phyloP scores from a whole-genome alignment of 768 basidiomycete species.

The Guyanaporus albipodus region DNA sequence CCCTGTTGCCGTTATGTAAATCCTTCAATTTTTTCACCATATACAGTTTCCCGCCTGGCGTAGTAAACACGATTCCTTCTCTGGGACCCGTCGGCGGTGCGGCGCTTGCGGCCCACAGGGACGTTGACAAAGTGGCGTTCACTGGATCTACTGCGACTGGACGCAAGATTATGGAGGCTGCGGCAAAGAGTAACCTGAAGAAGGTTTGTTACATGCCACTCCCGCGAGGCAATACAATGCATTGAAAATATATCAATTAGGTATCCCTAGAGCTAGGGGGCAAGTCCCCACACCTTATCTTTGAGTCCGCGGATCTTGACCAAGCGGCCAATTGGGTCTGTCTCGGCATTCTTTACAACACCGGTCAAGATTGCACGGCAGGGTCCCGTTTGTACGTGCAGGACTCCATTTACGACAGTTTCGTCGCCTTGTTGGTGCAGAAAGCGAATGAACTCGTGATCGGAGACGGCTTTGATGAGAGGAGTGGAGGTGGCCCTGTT shows the following conservation, averaged over 20 bases:
- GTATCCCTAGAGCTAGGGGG: conserved; percentile 93
- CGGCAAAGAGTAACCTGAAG: conserved; percentile 91
- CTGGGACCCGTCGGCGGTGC: conserved; percentile 80
- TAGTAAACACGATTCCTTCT: conserved; percentile 85
- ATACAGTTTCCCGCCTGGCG: conserved; percentile 89
- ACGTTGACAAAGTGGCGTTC: conserved; percentile 93
- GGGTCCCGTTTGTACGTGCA: conserved; percentile 90
- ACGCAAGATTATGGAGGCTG: conserved; percentile 86
- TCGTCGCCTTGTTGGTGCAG: conserved; percentile 58
- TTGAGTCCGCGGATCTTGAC: conserved; percentile 88
- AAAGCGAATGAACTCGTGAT: conserved; percentile 69
- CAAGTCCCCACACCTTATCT: conserved; percentile 86
- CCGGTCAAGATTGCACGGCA: conserved; percentile 92
- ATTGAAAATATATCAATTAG: conserved; percentile 33
- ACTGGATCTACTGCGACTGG: conserved; percentile 91
- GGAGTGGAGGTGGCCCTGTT: conserved; percentile 76
- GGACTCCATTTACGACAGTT: conserved; percentile 82
- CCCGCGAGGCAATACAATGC: conserved; percentile 22
- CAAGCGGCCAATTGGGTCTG: conserved; percentile 82
- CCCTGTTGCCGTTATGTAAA: conserved; percentile 10
- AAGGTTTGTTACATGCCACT: conserved; percentile 50
- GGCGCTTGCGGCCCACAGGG: conserved; percentile 74
- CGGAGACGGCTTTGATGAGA: conserved; percentile 78
- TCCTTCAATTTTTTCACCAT: conserved; percentile 10
- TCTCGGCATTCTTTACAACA: conserved; percentile 82